These are phyloP conservation scores for Boletus insuetus DNA, from an alignment of 768 basidiomycete genomes.

Conservation along the genomic window DNA sequence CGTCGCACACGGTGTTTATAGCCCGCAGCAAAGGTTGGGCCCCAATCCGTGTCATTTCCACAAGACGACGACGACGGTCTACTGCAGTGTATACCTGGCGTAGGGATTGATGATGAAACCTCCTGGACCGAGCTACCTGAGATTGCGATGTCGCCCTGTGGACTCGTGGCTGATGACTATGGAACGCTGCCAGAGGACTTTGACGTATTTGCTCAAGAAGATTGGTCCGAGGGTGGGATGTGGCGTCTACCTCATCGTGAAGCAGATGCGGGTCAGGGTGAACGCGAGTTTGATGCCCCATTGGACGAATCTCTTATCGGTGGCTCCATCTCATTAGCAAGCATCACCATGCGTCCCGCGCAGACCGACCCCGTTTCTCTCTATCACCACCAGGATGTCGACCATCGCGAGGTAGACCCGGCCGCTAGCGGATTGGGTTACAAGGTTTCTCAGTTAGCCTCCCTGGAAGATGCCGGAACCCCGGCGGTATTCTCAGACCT, in stretches of 20 bases:
- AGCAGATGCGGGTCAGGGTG: not conserved
- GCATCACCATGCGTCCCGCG: slow-evolving; percentile 16
- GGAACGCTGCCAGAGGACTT: slow-evolving; percentile 9
- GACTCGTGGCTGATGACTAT: not conserved
- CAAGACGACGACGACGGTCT: slow-evolving; percentile 25
- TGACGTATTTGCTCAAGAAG: slow-evolving; percentile 17
- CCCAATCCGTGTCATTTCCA: slow-evolving; percentile 3
- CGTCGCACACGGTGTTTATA: slow-evolving; percentile 10
- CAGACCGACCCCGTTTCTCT: slow-evolving; percentile 10
- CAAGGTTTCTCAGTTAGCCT: slow-evolving; percentile 12
- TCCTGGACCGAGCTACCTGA: slow-evolving; percentile 19
- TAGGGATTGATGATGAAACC: not conserved
- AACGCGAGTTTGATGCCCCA: slow-evolving; percentile 8
- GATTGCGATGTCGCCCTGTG: slow-evolving; percentile 2
- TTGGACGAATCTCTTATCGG: slow-evolving; percentile 28
- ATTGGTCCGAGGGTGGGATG: slow-evolving; percentile 13
- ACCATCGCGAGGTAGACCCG: slow-evolving; percentile 8
- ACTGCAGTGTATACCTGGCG: slow-evolving; percentile 11
- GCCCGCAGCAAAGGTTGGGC: slow-evolving; percentile 10
- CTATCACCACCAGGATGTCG: slow-evolving; percentile 17
- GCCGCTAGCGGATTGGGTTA: slow-evolving; percentile 7
- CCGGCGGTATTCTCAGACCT: slow-evolving; percentile 1
- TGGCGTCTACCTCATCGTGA: slow-evolving; percentile 9
- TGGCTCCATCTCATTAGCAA: slow-evolving; percentile 13
- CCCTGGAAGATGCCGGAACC: slow-evolving; percentile 19